Base-by-base conservation (phyloP, 495 filamentous ascomycete genomes). In the Glutinoglossum americanum region DNA sequence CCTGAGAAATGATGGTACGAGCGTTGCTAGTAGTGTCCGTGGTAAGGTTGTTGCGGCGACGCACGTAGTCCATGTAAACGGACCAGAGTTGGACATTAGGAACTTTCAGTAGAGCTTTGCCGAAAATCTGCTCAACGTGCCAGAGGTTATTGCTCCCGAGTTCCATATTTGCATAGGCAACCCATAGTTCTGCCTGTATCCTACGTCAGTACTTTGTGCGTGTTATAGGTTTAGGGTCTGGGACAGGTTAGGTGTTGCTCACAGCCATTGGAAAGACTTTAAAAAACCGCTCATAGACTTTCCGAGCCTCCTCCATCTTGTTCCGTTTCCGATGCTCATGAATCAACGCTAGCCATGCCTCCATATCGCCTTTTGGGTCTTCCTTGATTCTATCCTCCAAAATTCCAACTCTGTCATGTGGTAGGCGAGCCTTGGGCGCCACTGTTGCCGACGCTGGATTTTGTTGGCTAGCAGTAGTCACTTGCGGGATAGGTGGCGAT, bases 31-130 rank as follows among this genome's bases (percentile, higher is more conserved):
- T 74, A n/a, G 78, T 72, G 65, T 96, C 92, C 59, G 80, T 90
- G 5, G 76, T 80, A 47, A 96, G 71, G 60, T 92, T 85, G 65
- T 97, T 89, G 55, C 82, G 76, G 19, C 92, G 87, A 55, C 93
- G 89, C 60, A 97, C 81, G 67, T 97, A 96, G 68, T 94, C 85
- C 37, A 98, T 74, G 66, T 98, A 98, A n/a, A 83, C 76, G 19
- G 80, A 85, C 90, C 89, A 98, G 8, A 98, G 78, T 54, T 82
- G 76, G 32, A 96, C 80, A 67, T 88, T 83, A 19, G 83, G 84
- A 15, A 86, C 80, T 23, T 74, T 71, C 59, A 84, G 69, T 47
- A 98, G 77, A 47, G 79, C 85, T 56, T 76, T 78, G 58, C 73
- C 76, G 68, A 98, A 93, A 28, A 97, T 84, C 48, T 78, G 74